Conservation (phyloP, 2,329 filamentous ascomycete species). For the Verticillium longisporum region DNA sequence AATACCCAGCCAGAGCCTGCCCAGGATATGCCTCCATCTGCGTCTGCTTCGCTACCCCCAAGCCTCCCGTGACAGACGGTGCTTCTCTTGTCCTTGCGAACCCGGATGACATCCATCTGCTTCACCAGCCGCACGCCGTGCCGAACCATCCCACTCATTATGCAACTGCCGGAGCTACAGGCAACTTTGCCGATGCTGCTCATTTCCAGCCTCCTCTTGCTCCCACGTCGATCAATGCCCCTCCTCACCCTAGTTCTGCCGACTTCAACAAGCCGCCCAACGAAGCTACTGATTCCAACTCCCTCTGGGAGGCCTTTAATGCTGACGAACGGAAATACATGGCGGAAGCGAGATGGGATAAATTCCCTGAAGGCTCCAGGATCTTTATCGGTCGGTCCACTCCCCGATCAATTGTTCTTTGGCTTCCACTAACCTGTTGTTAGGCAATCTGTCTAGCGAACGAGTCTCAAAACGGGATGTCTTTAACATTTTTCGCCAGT, state of each 20-base stretch:
- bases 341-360: constrained; percentile 73
- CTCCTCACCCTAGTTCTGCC: constrained; percentile 8
- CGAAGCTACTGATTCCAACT: constrained; percentile 12
- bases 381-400: constrained; percentile 67
- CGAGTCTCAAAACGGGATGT: constrained; percentile 90
- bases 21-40: constrained; percentile 18
- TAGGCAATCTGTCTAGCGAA: constrained; percentile 87
- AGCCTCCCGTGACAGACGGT: constrained; percentile 34
- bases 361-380: constrained; percentile 69
- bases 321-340: constrained; percentile 69
- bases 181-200: constrained; percentile 22
- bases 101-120: background rate
- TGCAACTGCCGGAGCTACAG: constrained; percentile 22
- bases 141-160: constrained; percentile 25
- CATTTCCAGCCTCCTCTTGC: constrained; percentile 18
- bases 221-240: constrained; percentile 19
- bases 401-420: constrained; percentile 11
- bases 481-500: constrained; percentile 81
- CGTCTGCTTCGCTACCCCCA: constrained; percentile 38
- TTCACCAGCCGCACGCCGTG: background rate
- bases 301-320: constrained; percentile 64
- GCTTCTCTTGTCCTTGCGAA: constrained; percentile 21
- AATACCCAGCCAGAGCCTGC: constrained; percentile 1
- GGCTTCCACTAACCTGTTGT: constrained; percentile 8
- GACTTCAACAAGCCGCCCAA: background rate